Conservation (phyloP, 352 stramenopile species). For the Phytophthora niederhauseri region DNA sequence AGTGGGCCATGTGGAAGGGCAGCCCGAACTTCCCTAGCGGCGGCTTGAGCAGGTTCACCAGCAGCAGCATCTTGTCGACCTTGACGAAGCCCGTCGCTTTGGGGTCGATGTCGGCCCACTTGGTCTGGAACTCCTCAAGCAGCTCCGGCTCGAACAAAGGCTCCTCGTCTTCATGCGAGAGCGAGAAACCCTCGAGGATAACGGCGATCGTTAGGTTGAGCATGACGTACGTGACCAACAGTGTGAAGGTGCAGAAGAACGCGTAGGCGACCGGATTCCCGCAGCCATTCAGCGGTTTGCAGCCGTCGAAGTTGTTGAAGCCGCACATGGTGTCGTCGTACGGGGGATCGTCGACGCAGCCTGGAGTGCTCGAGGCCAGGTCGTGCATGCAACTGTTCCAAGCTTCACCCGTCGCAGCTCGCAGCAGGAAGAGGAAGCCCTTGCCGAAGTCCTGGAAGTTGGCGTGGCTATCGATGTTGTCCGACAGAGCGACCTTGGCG, state of each 20-base stretch:
- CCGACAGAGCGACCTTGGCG: conserved; percentile 75
- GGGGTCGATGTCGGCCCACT: conserved; percentile 91
- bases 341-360: conserved; percentile 69
- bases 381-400: conserved; percentile 96
- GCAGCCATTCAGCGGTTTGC: conserved; percentile 79
- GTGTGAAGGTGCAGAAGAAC: conserved; percentile 89
- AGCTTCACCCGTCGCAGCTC: conserved; percentile 92
- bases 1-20: conserved; percentile 45
- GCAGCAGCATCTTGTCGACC: conserved; percentile 68
- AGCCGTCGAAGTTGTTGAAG: conserved; percentile 72
- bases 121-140: conserved; percentile 88
- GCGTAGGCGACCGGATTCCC: conserved; percentile 61
- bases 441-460: conserved; percentile 94
- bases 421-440: conserved; percentile 91
- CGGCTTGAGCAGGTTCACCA: conserved; percentile 78
- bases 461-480: conserved; percentile 84
- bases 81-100: conserved; percentile 86
- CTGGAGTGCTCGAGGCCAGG: conserved; percentile 41
- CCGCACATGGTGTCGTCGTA: conserved; percentile 70
- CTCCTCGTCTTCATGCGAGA: conserved; percentile 87
- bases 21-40: conserved; percentile 74
- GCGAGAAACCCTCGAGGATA: conserved; percentile 93
- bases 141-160: conserved; percentile 87
- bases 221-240: conserved; percentile 95
- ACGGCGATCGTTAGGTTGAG: conserved; percentile 96